Evolutionary conservation across 148 eudicot genomes (phyloP), one percentile per base, ranked within the genome.

Genomic region (Nyssa sinensis): DNA sequence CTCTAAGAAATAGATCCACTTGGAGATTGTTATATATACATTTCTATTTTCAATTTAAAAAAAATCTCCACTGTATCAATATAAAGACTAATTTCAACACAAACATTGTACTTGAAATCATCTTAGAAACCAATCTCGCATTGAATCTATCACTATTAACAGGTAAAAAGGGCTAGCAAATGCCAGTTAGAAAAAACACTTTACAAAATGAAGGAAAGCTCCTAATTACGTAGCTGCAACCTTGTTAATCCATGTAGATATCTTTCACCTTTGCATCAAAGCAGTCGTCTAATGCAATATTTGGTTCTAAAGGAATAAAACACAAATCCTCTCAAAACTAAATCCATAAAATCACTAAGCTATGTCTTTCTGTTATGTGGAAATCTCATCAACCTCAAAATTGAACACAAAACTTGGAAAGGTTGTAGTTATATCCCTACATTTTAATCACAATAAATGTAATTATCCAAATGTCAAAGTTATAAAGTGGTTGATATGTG

Each of bases 391-490:
- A 24, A 90, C 95, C 76, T 88, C 92, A 0, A 90, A 83, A 75
- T 90, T 86, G 79, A 90, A 90, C 35, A 90, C 86, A 74, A 90
- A 90, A 77, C 92, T 90, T 14, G 95, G 95, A 62, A 90, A 90
- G 0, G 95, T 88, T 5, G 92, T 90, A 1, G 95, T 90, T 73
- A 90, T 87, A 67, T 90, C 96, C 93, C 96, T 91, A 89, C 79
- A 76, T 34, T 73, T 58, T 37, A 25, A 13, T 21, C 33, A 73
- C 53, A 63, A 47, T 33, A 11, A 25, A 49, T 17, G 33, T 25
- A 37, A 21, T 53, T 10, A n/a, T 31, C 4, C 21, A 19, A 51
- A 49, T 31, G 31, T 34, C 16, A 5, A 0, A 11, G 6, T 12
- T 49, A 9, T 39, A 39, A 64, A 28, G 35, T 34, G 5, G 2